A percentile compares a stretch with the other conserved stretches of the same genome.
Conservation (phyloP, 164 flowering plant genomes). For the Euptelea pleiosperma region DNA sequence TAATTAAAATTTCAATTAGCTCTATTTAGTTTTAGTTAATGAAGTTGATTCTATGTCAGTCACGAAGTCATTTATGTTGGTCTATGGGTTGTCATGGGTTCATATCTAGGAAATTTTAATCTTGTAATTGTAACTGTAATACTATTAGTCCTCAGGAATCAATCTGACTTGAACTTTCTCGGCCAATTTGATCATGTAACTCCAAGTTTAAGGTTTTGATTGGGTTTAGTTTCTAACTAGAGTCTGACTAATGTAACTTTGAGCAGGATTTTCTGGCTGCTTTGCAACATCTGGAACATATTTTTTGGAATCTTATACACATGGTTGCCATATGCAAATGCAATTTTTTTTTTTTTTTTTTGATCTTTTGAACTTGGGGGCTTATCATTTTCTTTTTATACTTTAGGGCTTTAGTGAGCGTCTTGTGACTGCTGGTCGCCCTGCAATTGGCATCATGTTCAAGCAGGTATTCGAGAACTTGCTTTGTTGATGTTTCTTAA, state of each 20-base stretch:
- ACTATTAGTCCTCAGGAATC: too few relatives aligned
- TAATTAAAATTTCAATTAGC: too few relatives aligned
- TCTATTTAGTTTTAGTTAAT: too few relatives aligned
- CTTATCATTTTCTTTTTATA: constrained; percentile 5
- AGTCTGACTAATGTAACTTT: not conserved
- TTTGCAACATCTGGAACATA: not conserved
- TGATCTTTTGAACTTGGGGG: too few relatives aligned
- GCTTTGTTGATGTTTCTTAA: constrained; percentile 2
- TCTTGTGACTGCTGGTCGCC: constrained; percentile 85
- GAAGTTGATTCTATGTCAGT: too few relatives aligned
- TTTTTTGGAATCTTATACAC: not conserved
- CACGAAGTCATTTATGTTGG: too few relatives aligned
- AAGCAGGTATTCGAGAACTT: constrained; percentile 52
- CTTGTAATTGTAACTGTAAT: too few relatives aligned
- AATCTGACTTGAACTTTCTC: too few relatives aligned
- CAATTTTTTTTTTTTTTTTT: not conserved
- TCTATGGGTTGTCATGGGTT: too few relatives aligned
- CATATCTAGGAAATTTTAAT: too few relatives aligned
- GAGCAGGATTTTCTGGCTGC: not conserved
- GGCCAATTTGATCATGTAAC: too few relatives aligned
- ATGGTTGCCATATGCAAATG: not conserved
- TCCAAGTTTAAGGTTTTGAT: not conserved
- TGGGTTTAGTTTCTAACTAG: too few relatives aligned
- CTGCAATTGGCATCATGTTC: constrained; percentile 89
- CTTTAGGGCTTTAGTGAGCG: constrained; percentile 94